Base-by-base conservation (phyloP, 805 yeast genomes). In the Torulaspora quercuum region DNA sequence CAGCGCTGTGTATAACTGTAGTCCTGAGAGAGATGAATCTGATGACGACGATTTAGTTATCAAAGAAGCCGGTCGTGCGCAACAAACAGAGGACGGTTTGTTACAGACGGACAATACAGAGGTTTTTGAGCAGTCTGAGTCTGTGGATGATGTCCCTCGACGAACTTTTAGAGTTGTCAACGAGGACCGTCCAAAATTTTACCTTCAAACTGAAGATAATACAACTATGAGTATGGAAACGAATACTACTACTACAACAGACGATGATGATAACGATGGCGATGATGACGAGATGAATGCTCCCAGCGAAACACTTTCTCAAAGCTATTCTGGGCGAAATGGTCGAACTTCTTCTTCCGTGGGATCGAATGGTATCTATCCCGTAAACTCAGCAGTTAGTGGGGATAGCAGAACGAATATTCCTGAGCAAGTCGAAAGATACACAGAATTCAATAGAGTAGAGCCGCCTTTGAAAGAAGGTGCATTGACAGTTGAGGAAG, bases 161-260 rank as follows among this genome's bases (percentile, higher is more conserved):
- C 46, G 53, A 29, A 48, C 34, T 6, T 57, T 53, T 25, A 47
- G 64, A 25, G 56, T 59, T 6, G 62, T 53, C 3, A 59, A 59
- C 16, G 59, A 57, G 20, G 57, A 54, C 21, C 46, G 49, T 4
- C 55, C 62, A 2, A 50, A 44, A 3, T 59, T 59, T 34, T 52
- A 42, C 29, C 29, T 57, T 3, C 41, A 46, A 29, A 45, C 41
- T 19, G 47, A 33, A 2, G 45, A 43, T 14, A 57, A 49, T 17
- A 40, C 40, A 2, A 35, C 46, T 13, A 20, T 12, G 3, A 35
- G 39, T 30, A 29, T 19, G 2, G 29, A 33, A 16, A 31, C 17
- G 18, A 26, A 15, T 8, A 22, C 32, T 6, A 27, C 33, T 9
- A 15, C 38, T 12, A 32, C 33, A 5, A 20, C 31, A 4, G 41